phyloP scores from a whole-genome alignment of 208 protist species.

The Trypanosomatidae sp. region DNA sequence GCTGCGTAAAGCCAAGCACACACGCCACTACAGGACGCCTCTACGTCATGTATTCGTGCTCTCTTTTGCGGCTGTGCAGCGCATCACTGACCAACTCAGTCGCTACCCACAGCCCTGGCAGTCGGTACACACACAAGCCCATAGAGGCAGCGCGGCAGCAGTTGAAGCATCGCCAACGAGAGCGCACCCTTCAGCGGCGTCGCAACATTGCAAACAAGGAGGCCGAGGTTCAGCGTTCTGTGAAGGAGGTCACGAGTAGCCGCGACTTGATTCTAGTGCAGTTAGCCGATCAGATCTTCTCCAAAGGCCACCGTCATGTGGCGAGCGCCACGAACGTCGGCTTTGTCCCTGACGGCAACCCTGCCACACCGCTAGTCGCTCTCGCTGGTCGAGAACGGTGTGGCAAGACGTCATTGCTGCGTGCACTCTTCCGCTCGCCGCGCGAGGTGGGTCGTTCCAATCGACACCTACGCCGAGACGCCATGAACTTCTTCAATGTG shows the following conservation, averaged over 20 bases:
- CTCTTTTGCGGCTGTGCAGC: slow-evolving; percentile 6
- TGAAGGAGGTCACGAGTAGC: slow-evolving; percentile 44
- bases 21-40: background rate
- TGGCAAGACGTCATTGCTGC: slow-evolving; percentile 80
- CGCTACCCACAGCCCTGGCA: slow-evolving; percentile 45
- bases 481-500: slow-evolving; percentile 90
- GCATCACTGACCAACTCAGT: slow-evolving; percentile 45
- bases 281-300: slow-evolving; percentile 85
- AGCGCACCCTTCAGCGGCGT: slow-evolving; percentile 34
- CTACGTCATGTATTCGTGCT: slow-evolving; percentile 7
- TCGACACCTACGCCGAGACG: slow-evolving; percentile 67
- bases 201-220: slow-evolving; percentile 52
- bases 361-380: slow-evolving; percentile 77
- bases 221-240: slow-evolving; percentile 36
- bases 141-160: slow-evolving; percentile 29
- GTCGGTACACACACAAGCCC: slow-evolving; percentile 50
- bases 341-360: slow-evolving; percentile 86
- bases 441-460: slow-evolving; percentile 74
- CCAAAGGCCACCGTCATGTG: slow-evolving; percentile 68
- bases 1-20: background rate
- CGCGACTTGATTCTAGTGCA: slow-evolving; percentile 76
- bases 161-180: slow-evolving; percentile 40
- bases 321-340: slow-evolving; percentile 78
- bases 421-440: slow-evolving; percentile 75
- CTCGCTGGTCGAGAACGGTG: slow-evolving; percentile 64